Evolutionary conservation across 2,329 filamentous ascomycete species (phyloP).

Genomic region (Cladophialophora immunda): DNA sequence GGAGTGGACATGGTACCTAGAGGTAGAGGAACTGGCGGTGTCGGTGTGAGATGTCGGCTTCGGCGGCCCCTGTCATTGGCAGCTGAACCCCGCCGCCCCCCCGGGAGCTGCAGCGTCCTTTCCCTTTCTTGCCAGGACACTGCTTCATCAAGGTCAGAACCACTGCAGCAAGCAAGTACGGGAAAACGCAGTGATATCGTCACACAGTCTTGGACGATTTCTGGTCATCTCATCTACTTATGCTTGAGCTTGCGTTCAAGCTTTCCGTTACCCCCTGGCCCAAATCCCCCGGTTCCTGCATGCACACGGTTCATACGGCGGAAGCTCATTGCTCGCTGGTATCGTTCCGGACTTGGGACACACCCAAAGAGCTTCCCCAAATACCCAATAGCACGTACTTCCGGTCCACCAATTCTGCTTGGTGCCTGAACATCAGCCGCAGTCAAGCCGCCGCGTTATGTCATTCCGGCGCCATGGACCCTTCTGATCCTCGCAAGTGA

Average conservation of each 20-base stretch:
- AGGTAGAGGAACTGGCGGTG: constrained; percentile 11
- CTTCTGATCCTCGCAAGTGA: not conserved
- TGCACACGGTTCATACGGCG: constrained; percentile 8
- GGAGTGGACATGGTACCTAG: not conserved
- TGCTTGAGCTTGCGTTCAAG: constrained; percentile 6
- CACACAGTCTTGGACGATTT: not conserved
- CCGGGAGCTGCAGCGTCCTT: not conserved
- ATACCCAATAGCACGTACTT: constrained; percentile 17
- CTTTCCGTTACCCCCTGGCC: not conserved
- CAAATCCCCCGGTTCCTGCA: constrained; percentile 11
- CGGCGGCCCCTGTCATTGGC: constrained; percentile 8
- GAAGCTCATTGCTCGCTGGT: constrained; percentile 9
- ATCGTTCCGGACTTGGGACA: not conserved
- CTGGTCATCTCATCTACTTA: not conserved
- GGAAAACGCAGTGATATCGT: not conserved
- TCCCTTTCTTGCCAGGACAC: not conserved
- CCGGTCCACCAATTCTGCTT: constrained; percentile 9
- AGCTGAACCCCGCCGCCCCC: not conserved
- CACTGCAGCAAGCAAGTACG: no score
- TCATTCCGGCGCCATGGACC: constrained; percentile 4
- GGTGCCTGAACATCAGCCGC: constrained; percentile 6
- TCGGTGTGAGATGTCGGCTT: constrained; percentile 13
- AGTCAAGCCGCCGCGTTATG: not conserved
- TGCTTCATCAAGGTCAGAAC: not conserved
- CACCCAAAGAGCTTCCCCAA: not conserved